These are phyloP conservation scores for Colletotrichum paranaense DNA, from an alignment of 2,329 filamentous ascomycete species.

Conservation along the genomic window DNA sequence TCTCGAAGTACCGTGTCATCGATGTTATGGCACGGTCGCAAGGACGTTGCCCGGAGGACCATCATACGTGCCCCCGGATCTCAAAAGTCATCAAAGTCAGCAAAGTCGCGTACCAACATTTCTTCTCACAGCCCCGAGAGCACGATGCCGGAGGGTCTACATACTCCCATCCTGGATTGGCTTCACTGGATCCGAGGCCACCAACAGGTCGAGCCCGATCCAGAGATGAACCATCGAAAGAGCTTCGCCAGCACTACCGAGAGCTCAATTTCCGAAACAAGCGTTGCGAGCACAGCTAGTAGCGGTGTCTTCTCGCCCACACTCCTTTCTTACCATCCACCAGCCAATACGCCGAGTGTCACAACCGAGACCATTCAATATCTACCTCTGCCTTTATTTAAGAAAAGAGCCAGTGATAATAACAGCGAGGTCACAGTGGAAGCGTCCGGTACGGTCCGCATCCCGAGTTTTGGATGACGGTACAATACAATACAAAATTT, in stretches of 20 bases:
- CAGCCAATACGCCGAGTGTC: neutral
- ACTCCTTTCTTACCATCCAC: constrained; percentile 13
- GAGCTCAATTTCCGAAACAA: constrained; percentile 6
- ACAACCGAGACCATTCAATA: neutral
- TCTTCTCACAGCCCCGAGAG: neutral
- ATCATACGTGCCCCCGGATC: neutral
- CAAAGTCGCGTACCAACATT: neutral
- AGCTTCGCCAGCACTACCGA: constrained; percentile 17
- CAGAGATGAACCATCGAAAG: constrained; percentile 30
- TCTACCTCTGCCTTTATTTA: neutral
- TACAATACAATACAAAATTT: too few species aligned
- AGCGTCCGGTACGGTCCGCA: neutral
- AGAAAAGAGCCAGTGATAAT: neutral
- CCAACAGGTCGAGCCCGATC: constrained; percentile 14
- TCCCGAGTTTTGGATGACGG: neutral
- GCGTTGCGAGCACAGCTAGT: constrained; percentile 9
- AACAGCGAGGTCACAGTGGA: neutral
- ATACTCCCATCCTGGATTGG: constrained; percentile 30
- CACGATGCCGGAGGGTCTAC: neutral
- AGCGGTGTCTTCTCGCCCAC: constrained; percentile 30
- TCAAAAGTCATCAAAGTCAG: neutral
- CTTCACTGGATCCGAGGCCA: constrained; percentile 24
- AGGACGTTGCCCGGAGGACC: constrained; percentile 21
- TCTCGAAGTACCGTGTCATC: constrained; percentile 32
- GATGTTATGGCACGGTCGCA: constrained; percentile 31